Base-by-base conservation (phyloP, 2,329 filamentous ascomycete genomes). In the Venturia effusa region DNA sequence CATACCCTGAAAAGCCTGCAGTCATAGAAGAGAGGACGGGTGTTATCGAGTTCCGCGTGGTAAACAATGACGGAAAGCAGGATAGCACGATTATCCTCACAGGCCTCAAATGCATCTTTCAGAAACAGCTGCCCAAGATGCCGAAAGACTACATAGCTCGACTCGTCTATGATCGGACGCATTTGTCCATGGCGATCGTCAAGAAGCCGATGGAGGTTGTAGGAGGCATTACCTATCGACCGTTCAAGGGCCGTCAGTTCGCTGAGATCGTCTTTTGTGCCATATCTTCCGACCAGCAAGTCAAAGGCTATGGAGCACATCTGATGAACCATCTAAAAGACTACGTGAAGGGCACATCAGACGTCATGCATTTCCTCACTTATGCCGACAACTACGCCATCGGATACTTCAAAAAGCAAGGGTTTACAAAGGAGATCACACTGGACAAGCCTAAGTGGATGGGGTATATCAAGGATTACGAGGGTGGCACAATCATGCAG, bases 381-480 rank as follows among this genome's bases (percentile, higher is more conserved):
- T 99, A 99, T 72, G 94, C 94, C 68, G 94, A 99, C 75, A 99
- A 99, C 75, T 97, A 97, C 72, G 94, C 94, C 45, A 99, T 96
- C 68, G 94, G 94, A 13, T 99, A 97, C 75, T 99, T 99, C 77
- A 96, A 97, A 76, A 99, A 99, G 74, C 94, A 99, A 74, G 94
- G 94, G 0, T 99, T 99, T 72, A 97, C 94, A 1, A 99, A 99
- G 74, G 93, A 99, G 70, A 97, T 99, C 67, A 96, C 92, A 0
- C 84, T 99, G 0, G 89, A 94, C 65, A 89, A 87, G 70, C 86
- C 88, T 2, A 87, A 91, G 3, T 99, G 94, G 94, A 97, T 97
- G 94, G 94, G 94, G 2, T 99, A 97, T 71, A 99, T 99, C 79
- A 99, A 99, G 74, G 94, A 99, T 74, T 99, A 99, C 74, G 94